A percentile compares a stretch with the other conserved stretches of the same genome.
Conservation (phyloP, 495 filamentous ascomycete species). For the Chaetomidium leptoderma region DNA sequence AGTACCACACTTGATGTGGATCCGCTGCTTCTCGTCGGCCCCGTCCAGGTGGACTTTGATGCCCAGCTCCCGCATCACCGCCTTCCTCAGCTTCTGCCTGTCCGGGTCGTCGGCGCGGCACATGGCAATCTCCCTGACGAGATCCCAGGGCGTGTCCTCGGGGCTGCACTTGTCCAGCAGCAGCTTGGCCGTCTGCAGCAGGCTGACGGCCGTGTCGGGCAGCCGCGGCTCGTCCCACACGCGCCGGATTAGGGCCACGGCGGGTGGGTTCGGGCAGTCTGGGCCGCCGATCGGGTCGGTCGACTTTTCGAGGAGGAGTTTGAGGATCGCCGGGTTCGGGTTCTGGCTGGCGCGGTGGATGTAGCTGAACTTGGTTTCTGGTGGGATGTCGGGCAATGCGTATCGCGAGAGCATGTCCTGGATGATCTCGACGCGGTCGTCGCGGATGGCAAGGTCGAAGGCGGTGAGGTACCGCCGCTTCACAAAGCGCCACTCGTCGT, state of each 20-base stretch:
- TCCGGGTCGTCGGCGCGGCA: not conserved
- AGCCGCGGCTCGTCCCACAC: constrained; percentile 17
- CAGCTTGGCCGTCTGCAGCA: constrained; percentile 15
- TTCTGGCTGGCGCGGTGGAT: constrained; percentile 24
- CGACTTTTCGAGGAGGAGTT: constrained; percentile 19
- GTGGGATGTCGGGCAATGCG: constrained; percentile 18
- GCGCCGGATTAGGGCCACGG: constrained; percentile 15
- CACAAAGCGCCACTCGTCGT: constrained; percentile 18
- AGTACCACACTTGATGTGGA: not conserved
- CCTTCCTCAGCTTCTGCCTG: not conserved
- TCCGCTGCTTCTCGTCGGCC: not conserved
- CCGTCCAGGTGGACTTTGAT: not conserved
- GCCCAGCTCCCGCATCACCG: constrained; percentile 13
- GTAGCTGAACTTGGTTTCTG: constrained; percentile 14
- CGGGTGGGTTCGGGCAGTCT: constrained; percentile 12
- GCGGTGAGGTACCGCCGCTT: constrained; percentile 21
- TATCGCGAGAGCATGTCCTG: constrained; percentile 24
- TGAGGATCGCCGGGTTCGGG: constrained; percentile 22
- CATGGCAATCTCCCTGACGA: constrained; percentile 11
- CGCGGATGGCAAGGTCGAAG: constrained; percentile 28
- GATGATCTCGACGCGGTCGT: constrained; percentile 20
- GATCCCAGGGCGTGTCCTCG: not conserved
- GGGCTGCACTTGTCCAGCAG: not conserved
- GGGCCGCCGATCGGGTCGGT: constrained; percentile 17
- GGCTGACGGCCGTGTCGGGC: constrained; percentile 7